Percentiles rank a stretch among this genome's conserved stretches.
Evolutionary conservation across 2,329 filamentous ascomycete species (phyloP).

Genomic region (Microdochium paspali): DNA sequence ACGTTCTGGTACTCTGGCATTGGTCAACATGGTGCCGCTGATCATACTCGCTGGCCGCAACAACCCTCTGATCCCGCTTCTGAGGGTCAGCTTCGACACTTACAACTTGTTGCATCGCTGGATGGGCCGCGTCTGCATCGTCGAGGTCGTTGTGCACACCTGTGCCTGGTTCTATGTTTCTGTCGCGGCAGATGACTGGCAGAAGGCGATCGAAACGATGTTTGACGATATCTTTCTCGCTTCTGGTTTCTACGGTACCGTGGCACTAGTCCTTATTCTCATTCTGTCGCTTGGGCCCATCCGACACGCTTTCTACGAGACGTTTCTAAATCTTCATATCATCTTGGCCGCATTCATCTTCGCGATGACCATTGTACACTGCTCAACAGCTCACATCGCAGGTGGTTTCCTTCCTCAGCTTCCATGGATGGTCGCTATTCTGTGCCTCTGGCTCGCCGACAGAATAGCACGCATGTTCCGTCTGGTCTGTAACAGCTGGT

Average conservation of each 20-base stretch:
- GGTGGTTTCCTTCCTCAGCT: slow-evolving; percentile 58
- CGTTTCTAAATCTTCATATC: slow-evolving; percentile 83
- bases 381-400: slow-evolving; percentile 53
- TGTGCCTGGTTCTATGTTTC: slow-evolving; percentile 67
- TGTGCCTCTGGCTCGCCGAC: slow-evolving; percentile 71
- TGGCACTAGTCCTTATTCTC: slow-evolving; percentile 56
- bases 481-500: slow-evolving; percentile 59
- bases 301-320: slow-evolving; percentile 94
- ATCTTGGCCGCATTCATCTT: slow-evolving; percentile 60
- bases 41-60: slow-evolving; percentile 85
- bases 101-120: slow-evolving; percentile 87
- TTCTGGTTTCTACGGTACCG: slow-evolving; percentile 52
- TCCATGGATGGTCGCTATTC: slow-evolving; percentile 63
- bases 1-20: slow-evolving; percentile 71
- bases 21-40: slow-evolving; percentile 87
- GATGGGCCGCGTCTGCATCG: slow-evolving; percentile 65
- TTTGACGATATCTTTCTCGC: slow-evolving; percentile 52
- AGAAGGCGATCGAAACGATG: slow-evolving; percentile 44
- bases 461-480: slow-evolving; percentile 53
- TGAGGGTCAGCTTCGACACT: slow-evolving; percentile 89
- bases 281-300: slow-evolving; percentile 68
- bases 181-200: slow-evolving; percentile 53
- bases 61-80: slow-evolving; percentile 75
- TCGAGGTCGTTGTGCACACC: slow-evolving; percentile 63
- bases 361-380: slow-evolving; percentile 69